These are phyloP conservation scores for Capsella rubella DNA, from an alignment of 441 rosid species.

Conservation along the genomic window DNA sequence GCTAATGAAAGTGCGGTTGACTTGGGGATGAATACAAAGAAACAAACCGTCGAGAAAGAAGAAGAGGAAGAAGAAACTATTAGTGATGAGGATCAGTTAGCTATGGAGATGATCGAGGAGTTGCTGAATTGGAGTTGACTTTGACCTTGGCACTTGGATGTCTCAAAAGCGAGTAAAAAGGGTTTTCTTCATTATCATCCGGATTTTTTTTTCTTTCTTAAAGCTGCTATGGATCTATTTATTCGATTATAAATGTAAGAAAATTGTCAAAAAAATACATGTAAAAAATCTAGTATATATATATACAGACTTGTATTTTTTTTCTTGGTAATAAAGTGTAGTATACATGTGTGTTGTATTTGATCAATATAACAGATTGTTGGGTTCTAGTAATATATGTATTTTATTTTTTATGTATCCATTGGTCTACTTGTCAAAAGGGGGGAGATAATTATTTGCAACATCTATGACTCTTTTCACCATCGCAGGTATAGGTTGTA, in stretches of 20 bases:
- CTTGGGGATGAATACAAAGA: slow-evolving; percentile 32
- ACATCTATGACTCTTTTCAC: no score
- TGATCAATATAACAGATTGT: neutral
- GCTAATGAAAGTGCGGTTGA: slow-evolving; percentile 17
- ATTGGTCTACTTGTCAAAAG: no score
- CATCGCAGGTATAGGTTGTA: no score
- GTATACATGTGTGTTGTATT: neutral
- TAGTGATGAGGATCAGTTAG: slow-evolving; percentile 49
- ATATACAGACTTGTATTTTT: neutral
- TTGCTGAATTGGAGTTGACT: slow-evolving; percentile 54
- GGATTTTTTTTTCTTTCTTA: neutral
- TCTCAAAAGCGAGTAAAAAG: neutral
- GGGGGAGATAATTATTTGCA: no score
- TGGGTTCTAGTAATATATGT: slow-evolving; percentile 2
- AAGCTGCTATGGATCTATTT: slow-evolving; percentile 8
- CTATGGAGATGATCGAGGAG: slow-evolving; percentile 86
- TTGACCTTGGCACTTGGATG: slow-evolving; percentile 32
- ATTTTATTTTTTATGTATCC: neutral
- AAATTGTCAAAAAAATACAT: neutral
- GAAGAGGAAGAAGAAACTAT: slow-evolving; percentile 17
- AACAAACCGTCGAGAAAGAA: slow-evolving; percentile 26
- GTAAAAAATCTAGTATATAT: slow-evolving; percentile 12
- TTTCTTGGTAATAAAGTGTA: neutral
- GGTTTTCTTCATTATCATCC: neutral
- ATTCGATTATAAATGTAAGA: slow-evolving; percentile 30